Percentiles rank a stretch among this genome's conserved stretches.
phyloP scores from a whole-genome alignment of 2,329 filamentous ascomycete genomes.

The Ophiocordyceps camponoti-saundersi region DNA sequence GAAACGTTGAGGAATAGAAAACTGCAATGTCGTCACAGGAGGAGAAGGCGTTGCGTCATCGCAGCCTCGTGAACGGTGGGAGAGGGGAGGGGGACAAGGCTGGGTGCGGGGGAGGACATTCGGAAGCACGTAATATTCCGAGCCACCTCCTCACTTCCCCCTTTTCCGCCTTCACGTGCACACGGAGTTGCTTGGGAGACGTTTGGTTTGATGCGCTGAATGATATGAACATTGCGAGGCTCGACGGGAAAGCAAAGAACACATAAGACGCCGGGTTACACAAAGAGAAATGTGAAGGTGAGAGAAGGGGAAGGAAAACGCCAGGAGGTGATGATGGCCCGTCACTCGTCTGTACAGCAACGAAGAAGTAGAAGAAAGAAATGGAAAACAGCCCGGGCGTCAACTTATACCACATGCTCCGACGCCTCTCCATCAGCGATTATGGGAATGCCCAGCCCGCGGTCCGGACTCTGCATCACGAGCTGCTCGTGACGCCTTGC shows the following conservation, averaged over 20 bases:
- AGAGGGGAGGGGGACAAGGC: too few species aligned
- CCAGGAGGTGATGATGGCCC: neutral
- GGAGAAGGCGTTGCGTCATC: neutral
- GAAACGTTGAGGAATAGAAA: too few species aligned
- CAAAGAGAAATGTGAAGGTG: neutral
- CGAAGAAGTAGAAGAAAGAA: neutral
- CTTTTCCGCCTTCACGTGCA: too few species aligned
- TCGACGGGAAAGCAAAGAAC: too few species aligned
- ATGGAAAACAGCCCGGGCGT: neutral
- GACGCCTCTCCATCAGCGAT: constrained; percentile 72
- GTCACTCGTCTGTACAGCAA: neutral
- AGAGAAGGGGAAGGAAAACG: neutral
- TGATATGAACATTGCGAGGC: too few species aligned
- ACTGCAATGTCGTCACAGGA: too few species aligned
- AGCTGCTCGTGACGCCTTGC: constrained; percentile 84
- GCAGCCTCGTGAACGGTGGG: neutral
- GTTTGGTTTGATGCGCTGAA: too few species aligned
- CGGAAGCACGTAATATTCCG: too few species aligned
- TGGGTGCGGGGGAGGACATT: too few species aligned
- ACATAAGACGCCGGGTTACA: neutral
- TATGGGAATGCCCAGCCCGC: constrained; percentile 68
- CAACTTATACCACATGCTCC: constrained; percentile 52
- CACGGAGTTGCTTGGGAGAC: too few species aligned
- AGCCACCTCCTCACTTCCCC: too few species aligned
- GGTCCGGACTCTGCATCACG: constrained; percentile 80